These are phyloP conservation scores for Heliamphora exappendiculata DNA, from an alignment of 148 eudicot genomes.

Conservation along the genomic window DNA sequence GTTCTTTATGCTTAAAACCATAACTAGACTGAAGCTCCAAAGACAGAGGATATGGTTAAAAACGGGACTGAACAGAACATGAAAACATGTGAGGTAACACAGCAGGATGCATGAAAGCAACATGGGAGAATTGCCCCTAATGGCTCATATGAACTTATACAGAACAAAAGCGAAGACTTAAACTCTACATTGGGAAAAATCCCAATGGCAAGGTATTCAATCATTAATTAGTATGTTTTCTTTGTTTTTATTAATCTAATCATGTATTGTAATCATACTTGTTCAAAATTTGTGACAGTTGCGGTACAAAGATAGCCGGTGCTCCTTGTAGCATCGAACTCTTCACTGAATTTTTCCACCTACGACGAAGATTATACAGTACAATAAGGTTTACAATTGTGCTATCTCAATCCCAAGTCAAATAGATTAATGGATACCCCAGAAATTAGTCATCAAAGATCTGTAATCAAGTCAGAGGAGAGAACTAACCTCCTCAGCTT, in stretches of 20 bases:
- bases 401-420: neutral
- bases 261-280: constrained; percentile 31
- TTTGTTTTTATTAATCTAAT: neutral
- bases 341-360: constrained; percentile 50
- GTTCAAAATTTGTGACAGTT: constrained; percentile 71
- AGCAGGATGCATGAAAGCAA: neutral
- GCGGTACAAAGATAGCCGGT: constrained; percentile 91
- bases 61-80: neutral
- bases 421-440: neutral
- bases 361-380: constrained; percentile 15
- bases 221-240: neutral
- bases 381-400: neutral
- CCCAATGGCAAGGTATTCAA: neutral
- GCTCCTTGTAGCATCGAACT: constrained; percentile 91
- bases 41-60: neutral
- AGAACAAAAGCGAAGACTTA: neutral
- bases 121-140: neutral
- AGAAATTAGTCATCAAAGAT: neutral
- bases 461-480: neutral
- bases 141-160: neutral
- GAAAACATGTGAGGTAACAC: neutral
- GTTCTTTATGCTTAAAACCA: neutral
- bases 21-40: neutral
- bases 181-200: neutral
- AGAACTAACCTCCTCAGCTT: constrained; percentile 58